Conservation (phyloP, 495 filamentous ascomycete species). For the Arthonia radiata region DNA sequence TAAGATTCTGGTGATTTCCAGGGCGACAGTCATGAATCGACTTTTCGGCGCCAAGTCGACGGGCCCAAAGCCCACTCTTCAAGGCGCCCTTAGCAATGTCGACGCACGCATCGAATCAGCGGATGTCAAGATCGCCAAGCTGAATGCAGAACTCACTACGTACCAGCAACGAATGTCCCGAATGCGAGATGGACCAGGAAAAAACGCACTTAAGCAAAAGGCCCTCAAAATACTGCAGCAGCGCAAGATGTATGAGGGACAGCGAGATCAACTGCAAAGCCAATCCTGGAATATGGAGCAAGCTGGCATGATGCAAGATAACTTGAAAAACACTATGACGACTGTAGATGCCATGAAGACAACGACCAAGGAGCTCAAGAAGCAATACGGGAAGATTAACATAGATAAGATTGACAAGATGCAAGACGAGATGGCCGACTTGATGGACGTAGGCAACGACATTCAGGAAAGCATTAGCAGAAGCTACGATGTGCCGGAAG, state of each 20-base stretch:
- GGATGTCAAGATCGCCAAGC: conserved; percentile 80
- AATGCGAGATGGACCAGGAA: conserved; percentile 92
- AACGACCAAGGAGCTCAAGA: conserved; percentile 76
- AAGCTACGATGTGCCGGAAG: conserved; percentile 88
- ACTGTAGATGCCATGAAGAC: conserved; percentile 94
- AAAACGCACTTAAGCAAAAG: conserved; percentile 77
- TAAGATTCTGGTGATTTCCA: too few species aligned
- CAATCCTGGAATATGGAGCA: conserved; percentile 99
- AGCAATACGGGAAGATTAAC: conserved; percentile 93
- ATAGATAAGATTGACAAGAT: conserved; percentile 93
- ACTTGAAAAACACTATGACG: conserved; percentile 95
- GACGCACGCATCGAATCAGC: conserved; percentile 69
- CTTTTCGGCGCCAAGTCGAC: conserved; percentile 78
- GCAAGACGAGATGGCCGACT: conserved; percentile 97
- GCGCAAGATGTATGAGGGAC: conserved; percentile 85
- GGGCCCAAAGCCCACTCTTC: conserved; percentile 75
- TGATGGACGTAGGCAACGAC: conserved; percentile 95
- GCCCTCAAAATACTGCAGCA: conserved; percentile 87
- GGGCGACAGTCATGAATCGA: conserved; percentile 68
- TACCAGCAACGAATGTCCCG: conserved; percentile 76
- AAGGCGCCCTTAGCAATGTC: conserved; percentile 62
- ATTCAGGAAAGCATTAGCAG: conserved; percentile 89
- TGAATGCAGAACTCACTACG: conserved; percentile 71
- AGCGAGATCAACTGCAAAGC: conserved; percentile 82
- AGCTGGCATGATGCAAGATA: conserved; percentile 96